A percentile compares a stretch with the other conserved stretches of the same genome.
Conservation (phyloP, 1,284 basidiomycete genomes). For the Quambalaria eucalypti region DNA sequence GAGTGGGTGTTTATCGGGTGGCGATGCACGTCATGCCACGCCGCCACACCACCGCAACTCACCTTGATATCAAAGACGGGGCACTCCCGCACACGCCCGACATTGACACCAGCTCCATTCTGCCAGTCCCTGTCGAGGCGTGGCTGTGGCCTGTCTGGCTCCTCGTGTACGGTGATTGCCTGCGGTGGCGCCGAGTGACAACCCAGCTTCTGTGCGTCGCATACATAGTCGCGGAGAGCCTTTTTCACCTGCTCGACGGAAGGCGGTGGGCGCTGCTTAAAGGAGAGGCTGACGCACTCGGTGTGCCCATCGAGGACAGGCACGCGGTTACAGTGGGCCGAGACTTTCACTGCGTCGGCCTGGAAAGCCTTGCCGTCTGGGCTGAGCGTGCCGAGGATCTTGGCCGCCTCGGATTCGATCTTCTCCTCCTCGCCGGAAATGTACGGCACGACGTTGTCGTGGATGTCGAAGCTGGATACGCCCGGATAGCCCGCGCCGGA, state of each 20-base stretch:
- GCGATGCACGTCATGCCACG: too few species aligned
- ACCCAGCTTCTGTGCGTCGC: constrained; percentile 67
- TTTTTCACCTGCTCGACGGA: constrained; percentile 77
- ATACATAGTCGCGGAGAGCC: constrained; percentile 65
- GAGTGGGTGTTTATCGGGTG: too few species aligned
- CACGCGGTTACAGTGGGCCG: constrained; percentile 83
- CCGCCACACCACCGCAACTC: too few species aligned
- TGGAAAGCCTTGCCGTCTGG: constrained; percentile 56
- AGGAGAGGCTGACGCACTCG: constrained; percentile 77
- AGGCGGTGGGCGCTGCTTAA: constrained; percentile 70
- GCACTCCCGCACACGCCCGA: constrained; percentile 83
- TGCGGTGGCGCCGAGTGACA: constrained; percentile 79
- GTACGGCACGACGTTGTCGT: constrained; percentile 93
- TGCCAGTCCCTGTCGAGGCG: constrained; percentile 83
- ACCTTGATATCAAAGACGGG: constrained; percentile 69
- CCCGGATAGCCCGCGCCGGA: constrained; percentile 96
- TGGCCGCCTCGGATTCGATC: constrained; percentile 95
- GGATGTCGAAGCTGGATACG: constrained; percentile 76
- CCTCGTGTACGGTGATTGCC: constrained; percentile 85
- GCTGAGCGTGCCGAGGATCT: constrained; percentile 68
- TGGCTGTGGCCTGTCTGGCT: constrained; percentile 86
- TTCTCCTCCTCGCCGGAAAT: constrained; percentile 83
- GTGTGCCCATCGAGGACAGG: constrained; percentile 88
- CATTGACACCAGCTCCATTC: constrained; percentile 81
- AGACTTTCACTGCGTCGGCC: constrained; percentile 69